phyloP scores from a whole-genome alignment of 768 basidiomycete species.

The Mycena haematopus region DNA sequence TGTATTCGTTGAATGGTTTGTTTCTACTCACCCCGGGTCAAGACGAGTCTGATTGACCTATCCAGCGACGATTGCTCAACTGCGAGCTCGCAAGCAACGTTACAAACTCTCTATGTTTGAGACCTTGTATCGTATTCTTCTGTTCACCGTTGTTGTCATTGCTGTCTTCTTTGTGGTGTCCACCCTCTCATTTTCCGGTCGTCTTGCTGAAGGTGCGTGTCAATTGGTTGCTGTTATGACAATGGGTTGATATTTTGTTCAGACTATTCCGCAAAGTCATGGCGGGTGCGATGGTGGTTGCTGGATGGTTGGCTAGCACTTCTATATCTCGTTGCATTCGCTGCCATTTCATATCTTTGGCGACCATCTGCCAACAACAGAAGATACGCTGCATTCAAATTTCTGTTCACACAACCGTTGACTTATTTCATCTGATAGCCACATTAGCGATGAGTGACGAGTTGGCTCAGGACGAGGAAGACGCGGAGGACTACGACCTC shows the following conservation, averaged over 20 bases:
- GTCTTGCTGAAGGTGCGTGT: conserved; percentile 82
- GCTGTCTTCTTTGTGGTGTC: conserved; percentile 93
- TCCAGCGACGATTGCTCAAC: conserved; percentile 85
- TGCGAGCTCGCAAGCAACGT: conserved; percentile 83
- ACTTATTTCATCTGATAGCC: conserved; percentile 41
- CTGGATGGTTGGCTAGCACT: conserved; percentile 94
- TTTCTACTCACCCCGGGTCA: background rate
- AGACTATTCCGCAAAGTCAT: conserved; percentile 94
- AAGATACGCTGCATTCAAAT: conserved; percentile 60
- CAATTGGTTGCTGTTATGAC: conserved; percentile 19
- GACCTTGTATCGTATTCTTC: conserved; percentile 82
- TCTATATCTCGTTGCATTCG: conserved; percentile 85
- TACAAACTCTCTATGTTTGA: conserved; percentile 92
- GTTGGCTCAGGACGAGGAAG: conserved; percentile 91
- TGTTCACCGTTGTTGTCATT: conserved; percentile 82
- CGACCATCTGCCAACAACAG: conserved; percentile 89
- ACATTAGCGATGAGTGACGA: conserved; percentile 97
- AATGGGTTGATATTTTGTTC: background rate
- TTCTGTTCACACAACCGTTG: conserved; percentile 27
- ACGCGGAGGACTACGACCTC: conserved; percentile 91
- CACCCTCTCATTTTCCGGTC: conserved; percentile 87
- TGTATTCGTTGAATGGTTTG: conserved; percentile 86
- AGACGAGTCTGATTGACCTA: background rate
- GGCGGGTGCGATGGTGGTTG: conserved; percentile 94
- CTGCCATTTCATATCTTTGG: conserved; percentile 88